A percentile compares a stretch with the other conserved stretches of the same genome.
phyloP scores from a whole-genome alignment of 2,329 filamentous ascomycete species.

The Talaromyces atroroseus region DNA sequence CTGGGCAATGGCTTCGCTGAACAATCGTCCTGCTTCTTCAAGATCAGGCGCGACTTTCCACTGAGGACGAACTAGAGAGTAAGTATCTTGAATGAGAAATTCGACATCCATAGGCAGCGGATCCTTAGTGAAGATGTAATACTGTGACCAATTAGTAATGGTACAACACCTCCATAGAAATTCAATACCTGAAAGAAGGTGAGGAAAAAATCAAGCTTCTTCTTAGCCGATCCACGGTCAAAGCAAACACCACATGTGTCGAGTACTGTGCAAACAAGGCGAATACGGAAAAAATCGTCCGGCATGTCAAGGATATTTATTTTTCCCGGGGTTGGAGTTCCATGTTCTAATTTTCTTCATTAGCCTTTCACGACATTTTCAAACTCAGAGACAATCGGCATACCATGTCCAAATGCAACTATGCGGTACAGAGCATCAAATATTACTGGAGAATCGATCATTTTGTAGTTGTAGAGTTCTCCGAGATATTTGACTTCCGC shows the following conservation, averaged over 20 bases:
- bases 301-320: constrained; percentile 76
- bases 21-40: constrained; percentile 75
- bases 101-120: constrained; percentile 93
- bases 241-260: constrained; percentile 97
- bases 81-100: constrained; percentile 91
- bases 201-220: constrained; percentile 96
- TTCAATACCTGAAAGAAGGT: constrained; percentile 75
- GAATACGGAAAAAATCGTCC: constrained; percentile 94
- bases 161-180: neutral
- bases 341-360: constrained; percentile 50
- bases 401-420: constrained; percentile 81
- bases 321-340: constrained; percentile 72
- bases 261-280: constrained; percentile 78
- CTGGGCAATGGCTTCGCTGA: constrained; percentile 80
- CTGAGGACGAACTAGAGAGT: constrained; percentile 75
- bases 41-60: constrained; percentile 81
- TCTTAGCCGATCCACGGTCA: constrained; percentile 84
- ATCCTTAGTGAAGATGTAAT: constrained; percentile 89
- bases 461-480: constrained; percentile 95
- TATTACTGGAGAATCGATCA: constrained; percentile 90
- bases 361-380: neutral
- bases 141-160: constrained; percentile 46
- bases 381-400: constrained; percentile 20
- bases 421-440: constrained; percentile 95
- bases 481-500: constrained; percentile 95